phyloP scores from a whole-genome alignment of 768 basidiomycete genomes.

The Suillus placidus region DNA sequence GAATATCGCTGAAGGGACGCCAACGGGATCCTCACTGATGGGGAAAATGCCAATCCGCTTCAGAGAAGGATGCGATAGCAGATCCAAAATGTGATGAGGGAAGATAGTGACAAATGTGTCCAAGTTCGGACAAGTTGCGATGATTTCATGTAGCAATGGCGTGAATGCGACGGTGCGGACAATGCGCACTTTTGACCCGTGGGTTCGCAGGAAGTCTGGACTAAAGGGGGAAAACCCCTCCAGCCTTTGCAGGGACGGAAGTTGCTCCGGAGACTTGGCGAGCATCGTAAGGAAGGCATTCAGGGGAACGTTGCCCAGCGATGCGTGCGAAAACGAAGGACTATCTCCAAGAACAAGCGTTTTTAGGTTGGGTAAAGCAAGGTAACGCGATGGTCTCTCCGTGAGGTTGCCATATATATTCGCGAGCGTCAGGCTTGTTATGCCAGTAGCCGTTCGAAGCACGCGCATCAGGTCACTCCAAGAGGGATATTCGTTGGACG shows the following conservation, averaged over 20 bases:
- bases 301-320: constrained; percentile 38
- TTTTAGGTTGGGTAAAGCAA: constrained; percentile 40
- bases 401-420: constrained; percentile 41
- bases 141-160: constrained; percentile 38
- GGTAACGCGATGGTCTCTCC: constrained; percentile 24
- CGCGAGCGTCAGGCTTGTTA: constrained; percentile 44
- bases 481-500: constrained; percentile 44
- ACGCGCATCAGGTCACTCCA: constrained; percentile 43
- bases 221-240: constrained; percentile 47
- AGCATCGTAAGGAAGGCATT: constrained; percentile 45
- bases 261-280: constrained; percentile 33
- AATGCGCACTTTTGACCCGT: constrained; percentile 45
- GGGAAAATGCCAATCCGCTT: constrained; percentile 48
- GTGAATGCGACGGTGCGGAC: constrained; percentile 41
- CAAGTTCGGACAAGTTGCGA: constrained; percentile 45
- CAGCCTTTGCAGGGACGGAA: constrained; percentile 45
- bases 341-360: constrained; percentile 46
- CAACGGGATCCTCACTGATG: constrained; percentile 39
- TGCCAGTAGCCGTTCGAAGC: constrained; percentile 35
- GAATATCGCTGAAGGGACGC: constrained; percentile 42
- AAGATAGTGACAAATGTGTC: constrained; percentile 44
- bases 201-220: constrained; percentile 41
- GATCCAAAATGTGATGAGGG: constrained; percentile 37
- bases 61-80: constrained; percentile 41
- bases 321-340: constrained; percentile 34